Conservation (phyloP, 2,329 filamentous ascomycete species). For the Ophiostoma sp. region DNA sequence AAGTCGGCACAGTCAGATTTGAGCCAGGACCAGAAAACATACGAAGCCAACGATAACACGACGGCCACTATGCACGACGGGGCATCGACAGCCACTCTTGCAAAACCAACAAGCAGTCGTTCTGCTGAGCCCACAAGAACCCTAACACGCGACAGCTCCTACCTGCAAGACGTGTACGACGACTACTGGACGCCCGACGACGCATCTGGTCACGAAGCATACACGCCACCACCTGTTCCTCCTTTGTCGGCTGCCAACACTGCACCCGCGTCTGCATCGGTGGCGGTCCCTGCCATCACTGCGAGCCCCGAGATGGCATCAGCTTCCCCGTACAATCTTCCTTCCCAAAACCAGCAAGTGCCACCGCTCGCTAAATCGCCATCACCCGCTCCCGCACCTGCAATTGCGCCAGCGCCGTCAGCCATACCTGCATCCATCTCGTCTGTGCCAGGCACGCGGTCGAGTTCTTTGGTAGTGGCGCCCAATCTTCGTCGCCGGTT, state of each 20-base stretch:
- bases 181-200: slow-evolving; percentile 57
- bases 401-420: not conserved
- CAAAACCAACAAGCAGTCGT: not conserved
- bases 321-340: not conserved
- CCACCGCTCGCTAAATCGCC: not conserved
- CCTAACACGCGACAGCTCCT: slow-evolving; percentile 50
- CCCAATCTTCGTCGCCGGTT: slow-evolving; percentile 32
- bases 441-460: not conserved
- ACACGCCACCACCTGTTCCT: slow-evolving; percentile 16
- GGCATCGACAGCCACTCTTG: no score
- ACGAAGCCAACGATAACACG: slow-evolving; percentile 20
- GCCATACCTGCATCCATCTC: not conserved
- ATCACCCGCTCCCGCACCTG: not conserved
- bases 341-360: not conserved
- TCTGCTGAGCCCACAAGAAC: not conserved
- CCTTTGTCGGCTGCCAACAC: slow-evolving; percentile 1
- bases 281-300: not conserved
- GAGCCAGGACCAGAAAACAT: slow-evolving; percentile 10
- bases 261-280: not conserved
- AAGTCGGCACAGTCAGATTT: slow-evolving; percentile 29
- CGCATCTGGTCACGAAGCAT: slow-evolving; percentile 24
- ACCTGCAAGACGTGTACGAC: slow-evolving; percentile 61
- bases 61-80: slow-evolving; percentile 23
- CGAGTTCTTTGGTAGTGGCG: slow-evolving; percentile 1
- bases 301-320: not conserved